phyloP scores from a whole-genome alignment of 371 early-diverging fungal genomes.

The Mucor irregularis region DNA sequence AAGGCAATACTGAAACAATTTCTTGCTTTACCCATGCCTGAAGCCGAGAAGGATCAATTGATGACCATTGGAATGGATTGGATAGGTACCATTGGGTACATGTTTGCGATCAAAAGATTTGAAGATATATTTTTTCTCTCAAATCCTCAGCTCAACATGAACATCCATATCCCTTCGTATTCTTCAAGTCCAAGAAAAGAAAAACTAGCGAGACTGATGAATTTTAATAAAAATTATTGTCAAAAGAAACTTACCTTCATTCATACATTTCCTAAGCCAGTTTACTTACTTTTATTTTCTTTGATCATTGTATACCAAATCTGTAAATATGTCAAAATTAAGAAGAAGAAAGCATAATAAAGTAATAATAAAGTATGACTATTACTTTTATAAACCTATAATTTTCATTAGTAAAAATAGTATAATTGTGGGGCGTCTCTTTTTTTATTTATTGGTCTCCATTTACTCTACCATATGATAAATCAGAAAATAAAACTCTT shows the following conservation, averaged over 20 bases:
- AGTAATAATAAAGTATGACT: neutral
- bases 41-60: conserved; percentile 4
- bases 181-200: conserved; percentile 3
- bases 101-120: conserved; percentile 10
- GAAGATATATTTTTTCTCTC: conserved; percentile 5
- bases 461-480: neutral
- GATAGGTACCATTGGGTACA: conserved; percentile 14
- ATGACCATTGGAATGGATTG: conserved; percentile 20
- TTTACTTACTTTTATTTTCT: conserved; percentile 1
- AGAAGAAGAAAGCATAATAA: conserved; percentile 1
- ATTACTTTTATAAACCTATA: conserved; percentile 1
- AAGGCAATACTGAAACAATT: conserved; percentile 16
- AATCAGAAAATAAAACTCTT: neutral
- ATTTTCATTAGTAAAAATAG: neutral
- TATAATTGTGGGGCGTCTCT: neutral
- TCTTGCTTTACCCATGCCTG: conserved; percentile 8
- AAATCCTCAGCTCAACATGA: neutral
- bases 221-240: neutral
- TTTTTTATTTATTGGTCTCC: neutral
- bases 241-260: neutral
- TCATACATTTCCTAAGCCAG: neutral
- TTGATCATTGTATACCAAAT: neutral
- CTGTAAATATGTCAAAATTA: neutral
- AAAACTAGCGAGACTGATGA: neutral
- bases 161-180: conserved; percentile 2